Evolutionary conservation across 441 rosid species (phyloP), one percentile per base, ranked within the genome.

Genomic region (Daphne laureola): DNA sequence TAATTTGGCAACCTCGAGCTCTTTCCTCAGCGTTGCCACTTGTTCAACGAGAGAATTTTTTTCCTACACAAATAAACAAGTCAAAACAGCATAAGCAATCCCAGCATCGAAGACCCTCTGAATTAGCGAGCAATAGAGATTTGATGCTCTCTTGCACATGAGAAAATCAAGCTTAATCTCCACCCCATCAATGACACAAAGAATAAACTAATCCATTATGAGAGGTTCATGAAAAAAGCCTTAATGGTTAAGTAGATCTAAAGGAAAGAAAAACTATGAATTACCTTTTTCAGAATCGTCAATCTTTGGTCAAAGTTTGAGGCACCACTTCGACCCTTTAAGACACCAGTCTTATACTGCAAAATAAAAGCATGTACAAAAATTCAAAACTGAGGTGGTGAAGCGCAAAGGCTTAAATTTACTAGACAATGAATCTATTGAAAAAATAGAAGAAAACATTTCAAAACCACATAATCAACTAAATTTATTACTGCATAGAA

Each of bases 271-370:
- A 31, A 31, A 31, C 3, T 21, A 31, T 31, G 38, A 31, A 21
- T 31, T 31, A 82, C 96, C 85, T 87, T 82, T 49, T 82, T 82
- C 52, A 87, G 71, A 53, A 74, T 58, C 18, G 58, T 74, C 53
- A 85, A 52, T 58, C 71, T 82, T 51, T 74, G 67, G 49, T 68
- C 72, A 38, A 55, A 35, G 17, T 69, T 58, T 25, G 66, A 48
- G 16, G 72, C 59, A 65, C 67, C 76, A 31, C 38, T 9, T 54
- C 66, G 80, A 58, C 61, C 59, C 57, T 62, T 76, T 58, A 48
- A 72, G 44, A 63, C 51, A 42, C 71, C 65, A 38, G 75, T 81
- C 70, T 78, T 91, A 14, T 78, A 61, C 95, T 91, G 84, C 57
- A 66, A 55, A 54, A 64, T 31, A 59, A 14, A 55, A 1, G 38